Conservation (phyloP, 129 eudicot species). For the Erigeron canadensis region DNA sequence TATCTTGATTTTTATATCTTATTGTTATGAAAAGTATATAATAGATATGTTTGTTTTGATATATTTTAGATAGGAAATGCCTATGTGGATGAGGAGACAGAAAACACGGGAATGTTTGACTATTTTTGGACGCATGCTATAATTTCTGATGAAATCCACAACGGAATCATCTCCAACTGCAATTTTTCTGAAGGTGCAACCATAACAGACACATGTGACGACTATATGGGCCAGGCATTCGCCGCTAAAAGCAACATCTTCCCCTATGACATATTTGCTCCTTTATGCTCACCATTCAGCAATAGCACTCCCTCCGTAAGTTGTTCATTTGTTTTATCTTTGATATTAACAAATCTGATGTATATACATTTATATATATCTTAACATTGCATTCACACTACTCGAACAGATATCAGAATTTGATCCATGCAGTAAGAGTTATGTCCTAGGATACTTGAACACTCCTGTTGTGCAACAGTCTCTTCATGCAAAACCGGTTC, state of each 20-base stretch:
- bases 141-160: slow-evolving; percentile 50
- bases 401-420: slow-evolving; percentile 41
- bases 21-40: neutral
- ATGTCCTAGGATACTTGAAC: slow-evolving; percentile 48
- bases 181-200: slow-evolving; percentile 39
- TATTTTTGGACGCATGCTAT: slow-evolving; percentile 52
- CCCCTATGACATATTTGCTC: slow-evolving; percentile 54
- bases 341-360: neutral
- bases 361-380: neutral
- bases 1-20: neutral
- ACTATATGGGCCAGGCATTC: slow-evolving; percentile 16
- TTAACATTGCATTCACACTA: neutral
- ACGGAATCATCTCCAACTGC: slow-evolving; percentile 45
- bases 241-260: slow-evolving; percentile 33
- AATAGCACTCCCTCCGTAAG: slow-evolving; percentile 43
- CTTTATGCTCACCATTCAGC: slow-evolving; percentile 39
- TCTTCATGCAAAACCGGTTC: slow-evolving; percentile 54
- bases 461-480: slow-evolving; percentile 52
- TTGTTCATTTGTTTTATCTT: neutral
- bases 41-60: slow-evolving; percentile 15
- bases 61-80: slow-evolving; percentile 59
- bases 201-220: slow-evolving; percentile 31
- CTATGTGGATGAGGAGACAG: slow-evolving; percentile 37
- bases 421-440: slow-evolving; percentile 62
- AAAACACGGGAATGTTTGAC: slow-evolving; percentile 36